Evolutionary conservation across 352 stramenopile species (phyloP), one percentile per base, ranked within the genome.

Genomic region (Aphanomyces cochlioides): DNA sequence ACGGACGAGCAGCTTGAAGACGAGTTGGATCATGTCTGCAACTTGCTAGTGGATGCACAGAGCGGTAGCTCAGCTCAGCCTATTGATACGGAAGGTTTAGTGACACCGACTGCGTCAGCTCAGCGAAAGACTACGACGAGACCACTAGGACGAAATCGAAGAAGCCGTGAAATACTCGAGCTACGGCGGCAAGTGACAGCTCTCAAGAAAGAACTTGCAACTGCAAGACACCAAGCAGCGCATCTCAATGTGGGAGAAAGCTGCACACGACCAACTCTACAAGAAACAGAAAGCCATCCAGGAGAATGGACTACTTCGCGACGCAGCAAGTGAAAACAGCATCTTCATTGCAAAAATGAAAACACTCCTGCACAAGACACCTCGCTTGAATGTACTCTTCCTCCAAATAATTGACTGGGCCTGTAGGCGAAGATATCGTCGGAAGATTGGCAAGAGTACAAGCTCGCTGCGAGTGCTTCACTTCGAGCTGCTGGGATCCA

Each of bases 381-480:
- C 56, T 6, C 54, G 54, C 7, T n/a, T 50, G 43, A n/a, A 50
- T n/a, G 43, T 12, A 50, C 10, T 50, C 43, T 12, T n/a, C 43
- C 10, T 0, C 28, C 28, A 28, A 0, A 28, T 28, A 28, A 28
- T 28, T 28, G 28, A 28, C 28, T 28, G 1, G 28, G 28, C 28
- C 28, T 28, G 39, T 36, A 7, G 19, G 39, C 50, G 8, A 39
- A 59, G 45, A 1, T n/a, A n/a, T n/a, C 45, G 48, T 34, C 43
- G 21, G 59, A 54, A 19, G 59, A 54, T 17, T 67, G 59, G 59
- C 6, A 19, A 6, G 38, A 56, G 39, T 67, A 41, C 59, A 56
- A 56, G 39, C 43, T 67, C 19, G 59, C 59, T 7, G 59, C 39
- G 41, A 41, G 56, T 21, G 17, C 54, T 10, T 67, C 59, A n/a